These are phyloP conservation scores for Pogostemon cablin DNA, from an alignment of 257 asterid genomes.

Conservation along the genomic window DNA sequence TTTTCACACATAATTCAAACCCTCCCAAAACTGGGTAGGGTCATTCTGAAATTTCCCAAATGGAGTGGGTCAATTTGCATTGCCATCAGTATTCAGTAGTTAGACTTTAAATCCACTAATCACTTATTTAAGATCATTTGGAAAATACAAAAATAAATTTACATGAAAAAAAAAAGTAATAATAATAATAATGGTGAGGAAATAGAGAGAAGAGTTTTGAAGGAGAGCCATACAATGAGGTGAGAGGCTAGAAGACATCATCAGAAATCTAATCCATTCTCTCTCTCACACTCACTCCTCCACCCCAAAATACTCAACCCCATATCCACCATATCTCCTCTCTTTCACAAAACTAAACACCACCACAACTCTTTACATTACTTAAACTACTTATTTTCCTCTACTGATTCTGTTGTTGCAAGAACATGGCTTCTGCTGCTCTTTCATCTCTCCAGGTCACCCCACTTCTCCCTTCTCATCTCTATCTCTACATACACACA, in stretches of 20 bases:
- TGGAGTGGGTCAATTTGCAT: no score
- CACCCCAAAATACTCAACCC: constrained; percentile 34
- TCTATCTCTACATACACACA: background rate
- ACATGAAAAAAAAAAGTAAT: background rate
- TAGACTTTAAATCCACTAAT: no score
- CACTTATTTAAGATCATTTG: no score
- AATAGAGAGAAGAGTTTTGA: background rate
- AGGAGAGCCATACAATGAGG: constrained; percentile 76
- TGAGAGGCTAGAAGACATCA: constrained; percentile 69
- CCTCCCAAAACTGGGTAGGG: no score
- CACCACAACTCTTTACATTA: constrained; percentile 1
- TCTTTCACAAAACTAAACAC: constrained; percentile 5
- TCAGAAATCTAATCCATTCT: constrained; percentile 71
- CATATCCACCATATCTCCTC: constrained; percentile 36
- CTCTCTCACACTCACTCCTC: constrained; percentile 36
- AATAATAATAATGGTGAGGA: no score
- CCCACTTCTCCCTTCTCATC: background rate
- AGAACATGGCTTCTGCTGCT: constrained; percentile 81
- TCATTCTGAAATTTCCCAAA: no score
- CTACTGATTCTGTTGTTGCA: constrained; percentile 31
- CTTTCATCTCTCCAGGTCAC: constrained; percentile 80
- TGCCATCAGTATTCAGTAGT: no score
- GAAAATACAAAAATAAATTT: background rate
- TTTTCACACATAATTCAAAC: no score
- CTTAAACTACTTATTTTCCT: constrained; percentile 19